Evolutionary conservation across 129 eudicot genomes (phyloP), one percentile per base, ranked within the genome.

Genomic region (Tagetes erecta): DNA sequence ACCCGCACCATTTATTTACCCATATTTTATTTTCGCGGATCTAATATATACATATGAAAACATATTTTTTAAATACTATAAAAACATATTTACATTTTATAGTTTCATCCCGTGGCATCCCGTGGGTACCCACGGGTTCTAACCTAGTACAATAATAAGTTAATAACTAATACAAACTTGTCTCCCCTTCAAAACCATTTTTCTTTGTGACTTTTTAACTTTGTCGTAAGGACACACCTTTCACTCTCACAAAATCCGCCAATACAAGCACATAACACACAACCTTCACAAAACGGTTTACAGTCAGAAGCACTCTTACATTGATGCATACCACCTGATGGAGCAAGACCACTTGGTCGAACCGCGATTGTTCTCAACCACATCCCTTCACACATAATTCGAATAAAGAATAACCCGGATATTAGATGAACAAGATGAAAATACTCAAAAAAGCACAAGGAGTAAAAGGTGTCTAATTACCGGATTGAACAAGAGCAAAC

Each of bases 401-500:
- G 10, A 59, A 11, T 34, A 31, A 34, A 2, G 10, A 59, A 11
- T 34, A 31, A 34, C 51, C 13, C 38, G 9, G 36, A 39, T 53
- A 56, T n/a, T 39, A 55, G 5, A 55, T 39, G 10, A 53, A 30
- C 14, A 5, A 9, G 6, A 7, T n/a, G 1, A 6, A 53, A 53
- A 53, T 7, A 9, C 60, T 10, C 34, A n/a, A 53, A 31, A 33
- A 62, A 8, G 8, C 36, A 56, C 12, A 57, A 8, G 46, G 60
- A 42, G 6, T 8, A 8, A 30, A 57, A 51, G 8, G 46, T 40
- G 12, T 9, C 8, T 44, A 44, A 44, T 31, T 71, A 79, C 82
- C 77, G 4, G 82, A 51, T 71, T 64, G 64, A 41, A 64, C 52
- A 39, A 78, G 39, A 20, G 45, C n/a, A 34, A 79, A 7, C 51